Conservation (phyloP, 495 filamentous ascomycete genomes). For the Melanomma pulvis-pyrius region DNA sequence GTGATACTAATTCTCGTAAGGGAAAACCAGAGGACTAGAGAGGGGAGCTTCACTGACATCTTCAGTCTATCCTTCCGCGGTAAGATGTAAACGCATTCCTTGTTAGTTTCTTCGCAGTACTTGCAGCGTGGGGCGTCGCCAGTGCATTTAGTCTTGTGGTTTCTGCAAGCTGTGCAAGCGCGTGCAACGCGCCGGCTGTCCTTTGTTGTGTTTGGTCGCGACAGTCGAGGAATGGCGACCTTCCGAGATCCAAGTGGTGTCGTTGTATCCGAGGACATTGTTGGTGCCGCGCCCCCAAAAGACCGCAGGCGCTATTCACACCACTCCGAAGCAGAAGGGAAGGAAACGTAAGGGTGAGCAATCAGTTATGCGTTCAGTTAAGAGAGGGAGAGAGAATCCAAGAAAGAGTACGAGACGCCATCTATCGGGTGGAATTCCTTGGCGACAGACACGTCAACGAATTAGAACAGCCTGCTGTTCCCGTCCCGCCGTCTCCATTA, state of each 20-base stretch:
- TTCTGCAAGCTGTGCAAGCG: constrained; percentile 23
- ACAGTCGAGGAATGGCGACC: constrained; percentile 26
- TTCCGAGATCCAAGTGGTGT: constrained; percentile 1
- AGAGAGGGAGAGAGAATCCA: no score
- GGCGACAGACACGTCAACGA: no score
- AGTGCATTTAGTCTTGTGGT: constrained; percentile 29
- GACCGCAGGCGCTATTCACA: background rate
- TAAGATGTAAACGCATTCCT: constrained; percentile 25
- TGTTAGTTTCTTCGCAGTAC: constrained; percentile 16
- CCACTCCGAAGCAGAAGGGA: background rate
- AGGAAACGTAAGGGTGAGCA: background rate
- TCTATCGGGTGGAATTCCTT: no score
- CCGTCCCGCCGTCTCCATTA: no score
- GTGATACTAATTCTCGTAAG: constrained; percentile 21
- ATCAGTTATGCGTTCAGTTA: background rate
- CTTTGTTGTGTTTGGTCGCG: constrained; percentile 1
- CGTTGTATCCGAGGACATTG: constrained; percentile 1
- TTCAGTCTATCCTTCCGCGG: constrained; percentile 24
- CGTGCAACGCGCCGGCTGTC: constrained; percentile 18
- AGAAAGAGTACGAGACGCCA: no score
- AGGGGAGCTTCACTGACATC: constrained; percentile 6
- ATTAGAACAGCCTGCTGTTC: no score
- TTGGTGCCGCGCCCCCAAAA: background rate
- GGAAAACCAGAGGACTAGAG: background rate
- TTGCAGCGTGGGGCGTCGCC: constrained; percentile 25